Conservation (phyloP, 164 flowering plant genomes). For the Vitis amurensis region DNA sequence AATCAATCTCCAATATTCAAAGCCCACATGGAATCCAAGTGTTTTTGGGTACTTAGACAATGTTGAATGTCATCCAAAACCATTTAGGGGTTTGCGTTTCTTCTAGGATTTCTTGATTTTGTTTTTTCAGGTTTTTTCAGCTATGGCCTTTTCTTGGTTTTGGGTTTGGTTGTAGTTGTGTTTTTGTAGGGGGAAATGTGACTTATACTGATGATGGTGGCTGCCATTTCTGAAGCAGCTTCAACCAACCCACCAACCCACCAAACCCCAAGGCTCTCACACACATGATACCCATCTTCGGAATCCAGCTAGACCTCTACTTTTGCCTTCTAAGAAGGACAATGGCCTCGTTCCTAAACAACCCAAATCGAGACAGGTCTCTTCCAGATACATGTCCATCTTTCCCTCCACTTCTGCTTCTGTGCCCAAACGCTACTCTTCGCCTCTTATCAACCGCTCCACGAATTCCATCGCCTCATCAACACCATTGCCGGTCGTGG, state of each 20-base stretch:
- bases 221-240: constrained; percentile 50
- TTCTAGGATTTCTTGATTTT: constrained; percentile 12
- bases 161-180: background rate
- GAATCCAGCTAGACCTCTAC: constrained; percentile 37
- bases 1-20: background rate
- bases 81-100: constrained; percentile 11
- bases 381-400: constrained; percentile 79
- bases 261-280: constrained; percentile 18
- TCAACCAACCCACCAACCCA: constrained; percentile 6
- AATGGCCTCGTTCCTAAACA: constrained; percentile 28
- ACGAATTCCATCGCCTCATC: constrained; percentile 17
- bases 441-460: constrained; percentile 54
- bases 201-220: constrained; percentile 57
- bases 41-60: background rate
- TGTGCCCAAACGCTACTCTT: constrained; percentile 48
- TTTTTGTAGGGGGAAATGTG: constrained; percentile 24
- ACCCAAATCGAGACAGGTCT: constrained; percentile 61
- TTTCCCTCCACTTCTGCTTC: constrained; percentile 48
- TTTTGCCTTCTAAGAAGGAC: constrained; percentile 55
- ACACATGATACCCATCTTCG: background rate
- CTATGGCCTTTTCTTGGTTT: background rate
- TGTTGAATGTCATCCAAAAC: constrained; percentile 15
- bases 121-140: background rate
- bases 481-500: constrained; percentile 7
- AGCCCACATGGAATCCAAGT: constrained; percentile 1